A percentile compares a stretch with the other conserved stretches of the same genome.
These are phyloP conservation scores for Elaeis oleifera DNA, from an alignment of 202 grass and related monocot species.

Conservation along the genomic window DNA sequence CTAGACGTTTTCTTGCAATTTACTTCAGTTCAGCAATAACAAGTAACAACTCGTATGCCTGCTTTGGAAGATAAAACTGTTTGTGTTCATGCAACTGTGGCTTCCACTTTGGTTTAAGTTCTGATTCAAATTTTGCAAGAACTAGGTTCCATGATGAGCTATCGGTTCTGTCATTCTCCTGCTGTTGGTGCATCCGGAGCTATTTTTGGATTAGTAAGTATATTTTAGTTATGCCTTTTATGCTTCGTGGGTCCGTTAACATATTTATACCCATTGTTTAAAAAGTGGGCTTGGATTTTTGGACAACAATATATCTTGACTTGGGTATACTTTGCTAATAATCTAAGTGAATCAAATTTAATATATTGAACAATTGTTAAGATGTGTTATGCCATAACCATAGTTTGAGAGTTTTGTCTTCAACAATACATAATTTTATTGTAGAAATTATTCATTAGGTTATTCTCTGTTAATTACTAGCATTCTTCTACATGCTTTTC, in stretches of 20 bases:
- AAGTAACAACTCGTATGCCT: slow-evolving; percentile 30
- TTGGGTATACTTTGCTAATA: no score
- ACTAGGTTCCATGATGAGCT: slow-evolving; percentile 90
- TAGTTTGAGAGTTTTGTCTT: no score
- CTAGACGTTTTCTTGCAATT: slow-evolving; percentile 62
- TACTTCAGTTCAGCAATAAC: slow-evolving; percentile 74
- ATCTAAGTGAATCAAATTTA: no score
- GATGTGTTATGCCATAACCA: no score
- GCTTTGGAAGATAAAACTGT: neutral
- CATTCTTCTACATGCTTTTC: no score
- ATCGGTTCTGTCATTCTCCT: slow-evolving; percentile 43
- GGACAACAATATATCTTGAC: neutral
- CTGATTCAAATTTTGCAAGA: slow-evolving; percentile 23
- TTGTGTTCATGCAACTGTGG: neutral
- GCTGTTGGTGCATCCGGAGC: slow-evolving; percentile 86
- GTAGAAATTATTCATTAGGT: no score
- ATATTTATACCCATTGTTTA: neutral
- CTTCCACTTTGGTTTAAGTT: slow-evolving; percentile 20
- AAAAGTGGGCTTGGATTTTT: slow-evolving; percentile 2
- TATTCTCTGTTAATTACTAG: no score
- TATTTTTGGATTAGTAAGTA: slow-evolving; percentile 79
- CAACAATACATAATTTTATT: no score
- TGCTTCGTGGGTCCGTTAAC: neutral
- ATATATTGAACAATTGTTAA: no score
- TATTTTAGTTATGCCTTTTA: slow-evolving; percentile 8